Percentiles rank a stretch among this genome's conserved stretches.
phyloP scores from a whole-genome alignment of 768 basidiomycete genomes.

The Leucocoprinus birnbaumii region DNA sequence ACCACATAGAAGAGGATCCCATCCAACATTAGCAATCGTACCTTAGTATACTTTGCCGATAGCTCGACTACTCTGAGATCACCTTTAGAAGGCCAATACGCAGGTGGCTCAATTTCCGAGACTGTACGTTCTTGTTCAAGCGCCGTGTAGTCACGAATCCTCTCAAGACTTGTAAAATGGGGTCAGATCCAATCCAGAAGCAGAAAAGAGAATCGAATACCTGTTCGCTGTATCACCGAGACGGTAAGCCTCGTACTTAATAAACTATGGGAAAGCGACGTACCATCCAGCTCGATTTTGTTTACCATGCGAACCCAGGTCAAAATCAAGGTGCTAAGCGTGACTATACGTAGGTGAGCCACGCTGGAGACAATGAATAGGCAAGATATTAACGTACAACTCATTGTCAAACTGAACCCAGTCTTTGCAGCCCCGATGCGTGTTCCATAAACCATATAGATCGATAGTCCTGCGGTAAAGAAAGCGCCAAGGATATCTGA shows the following conservation, averaged over 20 bases:
- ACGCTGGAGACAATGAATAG: neutral
- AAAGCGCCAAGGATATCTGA: constrained; percentile 55
- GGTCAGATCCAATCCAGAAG: neutral
- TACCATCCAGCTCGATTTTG: constrained; percentile 39
- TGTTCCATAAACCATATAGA: constrained; percentile 46
- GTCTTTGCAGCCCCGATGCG: constrained; percentile 38
- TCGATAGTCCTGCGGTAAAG: constrained; percentile 53
- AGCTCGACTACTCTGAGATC: constrained; percentile 50
- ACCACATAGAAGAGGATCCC: too few relatives aligned
- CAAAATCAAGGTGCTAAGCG: constrained; percentile 55
- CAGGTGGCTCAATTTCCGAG: constrained; percentile 47
- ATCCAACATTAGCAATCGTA: constrained; percentile 3
- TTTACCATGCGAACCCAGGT: constrained; percentile 43
- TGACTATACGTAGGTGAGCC: constrained; percentile 25
- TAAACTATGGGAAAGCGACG: constrained; percentile 16
- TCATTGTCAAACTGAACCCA: constrained; percentile 57
- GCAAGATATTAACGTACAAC: constrained; percentile 21
- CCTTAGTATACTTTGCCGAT: constrained; percentile 50
- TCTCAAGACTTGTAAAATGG: constrained; percentile 43
- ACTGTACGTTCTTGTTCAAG: constrained; percentile 55
- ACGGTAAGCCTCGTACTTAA: neutral
- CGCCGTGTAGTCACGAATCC: constrained; percentile 63
- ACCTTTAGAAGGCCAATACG: constrained; percentile 65
- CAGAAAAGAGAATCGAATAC: constrained; percentile 13
- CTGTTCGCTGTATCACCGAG: constrained; percentile 18